Evolutionary conservation across 2,329 filamentous ascomycete species (phyloP), one percentile per base, ranked within the genome.

Genomic region (Cercospora sojina): DNA sequence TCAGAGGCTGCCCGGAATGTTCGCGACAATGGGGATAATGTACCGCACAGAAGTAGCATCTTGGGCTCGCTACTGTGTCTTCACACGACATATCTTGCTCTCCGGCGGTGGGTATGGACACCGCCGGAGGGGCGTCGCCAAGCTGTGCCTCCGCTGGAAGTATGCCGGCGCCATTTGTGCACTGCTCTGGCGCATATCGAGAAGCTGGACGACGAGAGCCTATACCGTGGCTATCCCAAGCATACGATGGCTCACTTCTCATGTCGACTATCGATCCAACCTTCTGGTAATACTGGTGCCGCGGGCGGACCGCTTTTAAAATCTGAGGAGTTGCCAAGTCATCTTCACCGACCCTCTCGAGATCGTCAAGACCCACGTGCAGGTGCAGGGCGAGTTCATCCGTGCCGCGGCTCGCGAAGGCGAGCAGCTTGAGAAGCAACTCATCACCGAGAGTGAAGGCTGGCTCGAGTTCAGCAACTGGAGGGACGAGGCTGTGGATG

Each of bases 131-230:
- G 47, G 47, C 47, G 47, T 20, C 47, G 47, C 25, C 20, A 51
- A 41, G 35, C 35, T 41, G 35, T 41, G 35, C 35, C 35, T 41
- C 16, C 35, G 13, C 35, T 77, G 83, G 72, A 77, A 80, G 69
- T 78, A 79, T 57, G 77, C 80, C 59, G 81, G 79, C 49, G 82
- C 82, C 18, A 81, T 81, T 41, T 83, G 35, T 74, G 77, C 69
- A 83, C 81, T 57, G 75, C 79, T 66, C 71, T 80, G 41, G 74
- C 74, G 31, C 76, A 78, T 29, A 73, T 79, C 55, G 68, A 74
- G 9, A 70, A 72, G 31, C 72, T 78, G 16, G 75, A 76, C 70
- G 67, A 71, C 57, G 68, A 78, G 67, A 78, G 76, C 49, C 61
- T 76, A 56, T 56, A 73, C 43, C 70, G 72, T 53, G 76, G 73